These are phyloP conservation scores for Thelonectria blattea DNA, from an alignment of 2,329 filamentous ascomycete genomes.

Conservation along the genomic window DNA sequence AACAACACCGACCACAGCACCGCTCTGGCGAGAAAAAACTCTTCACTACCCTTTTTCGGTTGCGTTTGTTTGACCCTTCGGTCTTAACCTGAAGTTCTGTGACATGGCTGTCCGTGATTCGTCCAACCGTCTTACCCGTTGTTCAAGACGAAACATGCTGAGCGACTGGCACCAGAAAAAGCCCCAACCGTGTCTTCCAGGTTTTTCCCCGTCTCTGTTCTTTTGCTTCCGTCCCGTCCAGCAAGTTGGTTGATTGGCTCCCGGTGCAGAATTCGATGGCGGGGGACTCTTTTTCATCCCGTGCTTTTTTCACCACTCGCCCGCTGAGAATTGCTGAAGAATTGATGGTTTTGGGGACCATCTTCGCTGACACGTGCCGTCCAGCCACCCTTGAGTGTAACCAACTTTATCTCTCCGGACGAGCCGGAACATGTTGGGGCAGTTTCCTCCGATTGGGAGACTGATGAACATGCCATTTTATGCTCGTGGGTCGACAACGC, in stretches of 20 bases:
- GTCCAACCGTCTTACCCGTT: neutral
- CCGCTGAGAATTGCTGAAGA: neutral
- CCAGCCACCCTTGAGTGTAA: neutral
- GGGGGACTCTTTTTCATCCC: neutral
- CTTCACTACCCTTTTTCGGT: neutral
- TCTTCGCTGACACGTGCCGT: conserved; percentile 2
- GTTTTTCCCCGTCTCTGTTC: neutral
- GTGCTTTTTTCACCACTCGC: neutral
- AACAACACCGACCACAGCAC: neutral
- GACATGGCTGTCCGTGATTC: conserved; percentile 1
- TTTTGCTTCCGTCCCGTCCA: neutral
- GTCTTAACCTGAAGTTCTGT: neutral
- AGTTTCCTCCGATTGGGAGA: neutral
- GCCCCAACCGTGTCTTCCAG: neutral
- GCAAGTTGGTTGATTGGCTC: neutral
- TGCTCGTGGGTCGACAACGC: neutral
- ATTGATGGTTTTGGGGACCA: neutral
- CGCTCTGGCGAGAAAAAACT: neutral
- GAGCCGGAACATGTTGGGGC: neutral
- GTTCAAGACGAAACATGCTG: neutral
- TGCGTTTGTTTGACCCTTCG: neutral
- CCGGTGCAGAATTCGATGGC: neutral
- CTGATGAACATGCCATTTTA: neutral
- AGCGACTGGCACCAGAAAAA: neutral
- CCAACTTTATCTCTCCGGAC: conserved; percentile 3